A percentile compares a stretch with the other conserved stretches of the same genome.
Conservation (phyloP, 2,329 filamentous ascomycete species). For the Pyrenochaeta sp. region DNA sequence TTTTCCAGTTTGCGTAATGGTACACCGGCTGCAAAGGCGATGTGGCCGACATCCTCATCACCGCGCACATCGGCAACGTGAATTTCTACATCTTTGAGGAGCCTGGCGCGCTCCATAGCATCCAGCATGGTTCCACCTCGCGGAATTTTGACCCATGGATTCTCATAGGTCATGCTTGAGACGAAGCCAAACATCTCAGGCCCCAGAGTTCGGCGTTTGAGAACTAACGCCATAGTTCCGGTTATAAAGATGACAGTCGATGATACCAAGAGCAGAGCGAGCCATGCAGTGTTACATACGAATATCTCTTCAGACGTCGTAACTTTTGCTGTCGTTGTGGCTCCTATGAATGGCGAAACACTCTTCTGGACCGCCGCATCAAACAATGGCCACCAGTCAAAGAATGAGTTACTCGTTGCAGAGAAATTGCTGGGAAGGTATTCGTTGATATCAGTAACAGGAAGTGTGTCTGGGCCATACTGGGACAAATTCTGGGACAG, state of each 20-base stretch:
- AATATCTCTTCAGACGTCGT: slow-evolving; percentile 29
- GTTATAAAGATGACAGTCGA: slow-evolving; percentile 28
- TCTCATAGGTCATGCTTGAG: slow-evolving; percentile 50
- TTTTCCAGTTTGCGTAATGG: slow-evolving; percentile 36
- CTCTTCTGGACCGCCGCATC: neutral
- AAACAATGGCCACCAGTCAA: slow-evolving; percentile 27
- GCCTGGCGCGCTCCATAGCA: slow-evolving; percentile 44
- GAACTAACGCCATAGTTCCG: slow-evolving; percentile 24
- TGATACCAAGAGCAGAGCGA: slow-evolving; percentile 31
- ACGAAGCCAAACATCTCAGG: slow-evolving; percentile 49
- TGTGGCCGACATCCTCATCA: slow-evolving; percentile 42
- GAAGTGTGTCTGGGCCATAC: slow-evolving; percentile 36
- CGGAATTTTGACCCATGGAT: slow-evolving; percentile 39
- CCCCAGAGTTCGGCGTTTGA: slow-evolving; percentile 39
- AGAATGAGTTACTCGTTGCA: slow-evolving; percentile 14
- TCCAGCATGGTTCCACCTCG: slow-evolving; percentile 41
- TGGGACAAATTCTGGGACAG: slow-evolving; percentile 29
- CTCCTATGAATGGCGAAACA: slow-evolving; percentile 35
- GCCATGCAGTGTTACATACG: slow-evolving; percentile 38
- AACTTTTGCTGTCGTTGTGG: slow-evolving; percentile 28
- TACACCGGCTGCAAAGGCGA: slow-evolving; percentile 46
- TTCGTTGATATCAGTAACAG: slow-evolving; percentile 27
- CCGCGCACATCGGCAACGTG: slow-evolving; percentile 43
- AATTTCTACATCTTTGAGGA: slow-evolving; percentile 42
- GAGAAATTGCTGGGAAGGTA: slow-evolving; percentile 35